Evolutionary conservation across 169 alveolate genomes (phyloP), one percentile per base, ranked within the genome.

Genomic region (Eimeria zaria): DNA sequence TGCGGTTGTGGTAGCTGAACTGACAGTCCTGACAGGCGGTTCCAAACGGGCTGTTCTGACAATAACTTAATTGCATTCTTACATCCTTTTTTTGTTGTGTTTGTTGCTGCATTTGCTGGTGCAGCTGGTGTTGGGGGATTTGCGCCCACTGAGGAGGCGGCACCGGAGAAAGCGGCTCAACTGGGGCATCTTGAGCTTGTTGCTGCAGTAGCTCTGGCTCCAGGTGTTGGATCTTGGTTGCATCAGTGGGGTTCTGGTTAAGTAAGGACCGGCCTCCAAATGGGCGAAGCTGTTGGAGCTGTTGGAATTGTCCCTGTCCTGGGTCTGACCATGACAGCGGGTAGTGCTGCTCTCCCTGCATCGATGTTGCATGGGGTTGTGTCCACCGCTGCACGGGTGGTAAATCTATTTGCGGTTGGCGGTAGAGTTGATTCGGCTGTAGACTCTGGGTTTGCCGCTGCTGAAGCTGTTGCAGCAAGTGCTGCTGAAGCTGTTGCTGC

Each of bases 131-230:
- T 30, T 36, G 93, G 83, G 62, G 81, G 44, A 87, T 87, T 33
- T 58, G 93, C 7, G 93, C 93, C 93, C 93, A 87, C n/a, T 87
- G 81, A 41, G 93, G 93, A 14, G 93, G 93, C 46, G 93, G 93
- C 53, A 87, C 64, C 5, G 93, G 93, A 20, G 93, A 87, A 4
- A 87, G 93, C 64, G 60, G 93, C 46, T 87, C 83, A 33, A 39
- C 24, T 44, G 93, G 24, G 24, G 58, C 64, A 22, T 87, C 83
- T 2, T 62, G 60, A 12, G 81, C 30, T n/a, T n/a, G 93, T 8
- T 12, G 80, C 67, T 87, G 93, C 93, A 62, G 48, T 33, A 44
- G 83, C 41, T 87, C 93, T 24, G 81, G 60, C 44, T 62, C 64
- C 36, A 33, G 64, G 48, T 48, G 58, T 33, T 87, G 58, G 44